Conservation (phyloP, 2,329 filamentous ascomycete genomes). For the Aureobasidium melanogenum region DNA sequence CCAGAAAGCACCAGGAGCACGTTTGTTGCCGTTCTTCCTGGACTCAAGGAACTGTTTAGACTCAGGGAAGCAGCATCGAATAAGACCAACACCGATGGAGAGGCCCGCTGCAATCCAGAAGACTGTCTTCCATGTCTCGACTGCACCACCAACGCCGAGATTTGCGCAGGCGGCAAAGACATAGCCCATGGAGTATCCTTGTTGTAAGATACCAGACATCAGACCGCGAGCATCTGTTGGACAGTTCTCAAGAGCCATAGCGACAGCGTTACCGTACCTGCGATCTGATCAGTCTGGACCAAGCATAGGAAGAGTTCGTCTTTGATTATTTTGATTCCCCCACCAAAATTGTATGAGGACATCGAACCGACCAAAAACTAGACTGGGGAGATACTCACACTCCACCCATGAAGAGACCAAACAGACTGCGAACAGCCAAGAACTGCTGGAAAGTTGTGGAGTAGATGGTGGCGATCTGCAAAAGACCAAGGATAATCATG, state of each 20-base stretch:
- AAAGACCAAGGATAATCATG: conserved; percentile 60
- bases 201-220: conserved; percentile 74
- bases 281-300: no score
- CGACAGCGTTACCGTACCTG: conserved; percentile 63
- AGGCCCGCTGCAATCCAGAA: conserved; percentile 64
- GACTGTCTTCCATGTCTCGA: conserved; percentile 63
- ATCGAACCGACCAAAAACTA: no score
- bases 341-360: no score
- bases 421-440: conserved; percentile 62
- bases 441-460: conserved; percentile 63
- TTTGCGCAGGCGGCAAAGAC: conserved; percentile 69
- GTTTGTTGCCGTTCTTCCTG: conserved; percentile 50
- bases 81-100: conserved; percentile 58
- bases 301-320: no score
- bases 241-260: conserved; percentile 68
- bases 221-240: conserved; percentile 62
- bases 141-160: conserved; percentile 57
- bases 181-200: conserved; percentile 74
- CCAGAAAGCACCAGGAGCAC: conserved; percentile 51
- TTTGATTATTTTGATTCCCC: no score
- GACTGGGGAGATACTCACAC: no score
- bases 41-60: conserved; percentile 66
- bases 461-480: conserved; percentile 75
- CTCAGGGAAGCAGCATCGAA: conserved; percentile 63
- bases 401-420: conserved; percentile 73